Percentiles rank a stretch among this genome's conserved stretches.
phyloP scores from a whole-genome alignment of 108 stramenopile genomes.

The Conticribra weissflogii region DNA sequence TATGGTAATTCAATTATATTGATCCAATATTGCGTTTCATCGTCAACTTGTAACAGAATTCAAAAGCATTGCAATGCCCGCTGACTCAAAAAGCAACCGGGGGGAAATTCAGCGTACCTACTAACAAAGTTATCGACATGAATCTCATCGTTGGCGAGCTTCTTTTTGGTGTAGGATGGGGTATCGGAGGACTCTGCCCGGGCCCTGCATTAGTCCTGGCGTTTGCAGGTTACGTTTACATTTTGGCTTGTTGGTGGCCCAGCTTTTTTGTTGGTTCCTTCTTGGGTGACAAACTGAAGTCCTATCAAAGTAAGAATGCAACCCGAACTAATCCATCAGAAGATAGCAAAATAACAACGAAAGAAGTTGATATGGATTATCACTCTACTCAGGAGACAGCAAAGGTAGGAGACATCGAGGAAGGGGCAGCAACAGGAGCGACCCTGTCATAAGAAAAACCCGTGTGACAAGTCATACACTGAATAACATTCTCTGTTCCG shows the following conservation, averaged over 20 bases:
- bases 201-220: constrained; percentile 66
- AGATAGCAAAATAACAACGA: not conserved
- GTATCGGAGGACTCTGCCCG: constrained; percentile 59
- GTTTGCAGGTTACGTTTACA: constrained; percentile 33
- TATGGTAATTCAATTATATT: not conserved
- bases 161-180: constrained; percentile 68
- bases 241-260: constrained; percentile 53
- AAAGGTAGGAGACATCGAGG: too few species aligned
- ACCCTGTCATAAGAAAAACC: too few species aligned
- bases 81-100: constrained; percentile 23
- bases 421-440: too few species aligned
- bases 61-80: constrained; percentile 44
- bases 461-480: too few species aligned
- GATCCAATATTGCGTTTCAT: not conserved
- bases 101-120: constrained; percentile 47
- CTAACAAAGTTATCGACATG: constrained; percentile 54
- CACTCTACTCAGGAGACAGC: too few species aligned
- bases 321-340: not conserved
- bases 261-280: constrained; percentile 40
- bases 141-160: constrained; percentile 53
- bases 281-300: constrained; percentile 40
- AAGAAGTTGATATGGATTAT: too few species aligned
- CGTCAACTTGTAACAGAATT: constrained; percentile 19
- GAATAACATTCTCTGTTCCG: too few species aligned
- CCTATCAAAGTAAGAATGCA: constrained; percentile 1